phyloP scores from a whole-genome alignment of 2,329 filamentous ascomycete species.

The Aspergillus ustus region DNA sequence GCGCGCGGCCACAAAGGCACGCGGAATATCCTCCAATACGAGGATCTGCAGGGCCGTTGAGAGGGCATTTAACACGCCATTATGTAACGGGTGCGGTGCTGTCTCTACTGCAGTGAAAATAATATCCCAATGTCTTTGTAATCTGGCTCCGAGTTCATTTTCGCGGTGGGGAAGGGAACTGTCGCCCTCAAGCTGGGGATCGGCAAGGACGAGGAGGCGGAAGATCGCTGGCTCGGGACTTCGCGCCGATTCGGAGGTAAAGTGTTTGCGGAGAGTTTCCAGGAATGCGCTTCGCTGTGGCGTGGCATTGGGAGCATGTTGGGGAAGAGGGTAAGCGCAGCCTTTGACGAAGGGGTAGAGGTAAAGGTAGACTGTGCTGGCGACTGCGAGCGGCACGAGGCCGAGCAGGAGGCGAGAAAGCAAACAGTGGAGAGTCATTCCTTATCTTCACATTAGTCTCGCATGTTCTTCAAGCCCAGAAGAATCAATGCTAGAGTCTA shows the following conservation, averaged over 20 bases:
- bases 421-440: slow-evolving; percentile 43
- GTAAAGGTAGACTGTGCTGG: slow-evolving; percentile 79
- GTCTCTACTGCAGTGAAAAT: slow-evolving; percentile 23
- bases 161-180: slow-evolving; percentile 70
- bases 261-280: slow-evolving; percentile 45
- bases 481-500: not conserved
- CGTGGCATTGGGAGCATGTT: slow-evolving; percentile 12
- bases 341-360: slow-evolving; percentile 79
- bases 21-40: slow-evolving; percentile 69
- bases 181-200: slow-evolving; percentile 93
- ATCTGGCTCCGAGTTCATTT: slow-evolving; percentile 48
- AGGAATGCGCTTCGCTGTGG: slow-evolving; percentile 30
- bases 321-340: slow-evolving; percentile 74
- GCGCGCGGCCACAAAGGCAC: slow-evolving; percentile 67
- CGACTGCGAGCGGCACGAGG: slow-evolving; percentile 68
- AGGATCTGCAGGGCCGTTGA: slow-evolving; percentile 41
- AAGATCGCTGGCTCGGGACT: slow-evolving; percentile 67
- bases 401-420: slow-evolving; percentile 53
- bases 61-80: slow-evolving; percentile 29
- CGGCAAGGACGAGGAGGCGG: slow-evolving; percentile 82
- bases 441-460: not conserved
- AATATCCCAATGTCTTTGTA: slow-evolving; percentile 44
- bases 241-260: slow-evolving; percentile 24
- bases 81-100: slow-evolving; percentile 22
- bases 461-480: not conserved